Evolutionary conservation across 2,329 filamentous ascomycete genomes (phyloP).

Genomic region (Diaporthe sp.): DNA sequence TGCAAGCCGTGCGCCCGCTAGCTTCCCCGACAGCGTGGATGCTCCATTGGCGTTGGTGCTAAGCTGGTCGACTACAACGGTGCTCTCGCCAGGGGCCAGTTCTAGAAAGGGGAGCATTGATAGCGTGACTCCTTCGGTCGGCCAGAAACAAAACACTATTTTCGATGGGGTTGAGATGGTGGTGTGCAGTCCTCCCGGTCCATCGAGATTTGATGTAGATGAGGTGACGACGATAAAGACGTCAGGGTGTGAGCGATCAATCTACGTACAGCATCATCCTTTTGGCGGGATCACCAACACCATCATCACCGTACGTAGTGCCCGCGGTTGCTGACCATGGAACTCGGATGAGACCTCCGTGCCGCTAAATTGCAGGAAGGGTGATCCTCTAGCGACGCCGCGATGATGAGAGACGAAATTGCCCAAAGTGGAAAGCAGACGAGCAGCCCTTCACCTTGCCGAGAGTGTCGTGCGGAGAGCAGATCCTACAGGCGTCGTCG

Average conservation of each 20-base stretch:
- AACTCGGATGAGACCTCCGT: constrained; percentile 3
- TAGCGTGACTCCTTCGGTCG: constrained; percentile 8
- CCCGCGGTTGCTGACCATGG: constrained; percentile 13
- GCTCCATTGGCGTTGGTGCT: constrained; percentile 13
- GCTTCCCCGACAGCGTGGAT: constrained; percentile 33
- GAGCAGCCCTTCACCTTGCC: constrained; percentile 4
- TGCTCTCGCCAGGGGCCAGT: constrained; percentile 27
- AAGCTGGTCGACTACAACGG: constrained; percentile 14
- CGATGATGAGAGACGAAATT: background rate
- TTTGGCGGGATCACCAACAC: background rate
- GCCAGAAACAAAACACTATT: constrained; percentile 36
- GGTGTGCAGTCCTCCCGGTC: constrained; percentile 8
- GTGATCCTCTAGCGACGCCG: constrained; percentile 24
- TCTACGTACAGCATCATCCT: constrained; percentile 6
- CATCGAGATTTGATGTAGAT: constrained; percentile 25
- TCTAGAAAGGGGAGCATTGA: constrained; percentile 24
- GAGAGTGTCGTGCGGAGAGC: background rate
- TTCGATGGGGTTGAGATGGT: constrained; percentile 4
- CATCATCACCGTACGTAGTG: background rate
- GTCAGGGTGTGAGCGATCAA: constrained; percentile 21
- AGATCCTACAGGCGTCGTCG: constrained; percentile 8
- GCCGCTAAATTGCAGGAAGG: constrained; percentile 33
- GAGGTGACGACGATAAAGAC: constrained; percentile 18
- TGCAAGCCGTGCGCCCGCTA: constrained; percentile 33
- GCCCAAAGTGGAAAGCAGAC: background rate